These are phyloP conservation scores for Stereocaulon alpinum DNA, from an alignment of 495 filamentous ascomycete species.

Conservation along the genomic window DNA sequence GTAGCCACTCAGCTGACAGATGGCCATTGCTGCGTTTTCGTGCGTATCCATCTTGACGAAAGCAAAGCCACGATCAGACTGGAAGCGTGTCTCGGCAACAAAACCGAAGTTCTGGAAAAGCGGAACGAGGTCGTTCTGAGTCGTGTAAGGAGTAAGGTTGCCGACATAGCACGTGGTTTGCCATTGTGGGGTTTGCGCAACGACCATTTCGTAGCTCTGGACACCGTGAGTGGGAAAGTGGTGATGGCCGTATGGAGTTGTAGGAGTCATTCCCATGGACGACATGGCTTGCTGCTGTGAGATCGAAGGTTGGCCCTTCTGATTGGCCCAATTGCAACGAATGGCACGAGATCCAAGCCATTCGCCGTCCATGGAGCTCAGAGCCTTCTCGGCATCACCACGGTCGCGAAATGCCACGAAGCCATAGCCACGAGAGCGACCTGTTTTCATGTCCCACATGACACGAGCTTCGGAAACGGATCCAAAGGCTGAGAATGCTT, in stretches of 20 bases:
- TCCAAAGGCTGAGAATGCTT: slow-evolving; percentile 95
- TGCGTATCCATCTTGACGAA: slow-evolving; percentile 99
- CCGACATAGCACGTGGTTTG: slow-evolving; percentile 99
- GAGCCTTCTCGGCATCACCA: slow-evolving; percentile 85
- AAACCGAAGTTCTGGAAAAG: slow-evolving; percentile 98
- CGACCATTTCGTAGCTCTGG: slow-evolving; percentile 96
- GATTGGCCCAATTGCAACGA: slow-evolving; percentile 99
- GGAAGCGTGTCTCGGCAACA: slow-evolving; percentile 93
- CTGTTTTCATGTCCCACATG: slow-evolving; percentile 99
- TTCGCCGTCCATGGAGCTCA: slow-evolving; percentile 97
- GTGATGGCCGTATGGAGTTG: slow-evolving; percentile 91
- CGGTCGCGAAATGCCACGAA: slow-evolving; percentile 98
- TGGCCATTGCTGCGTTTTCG: slow-evolving; percentile 96
- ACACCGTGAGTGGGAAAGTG: slow-evolving; percentile 96
- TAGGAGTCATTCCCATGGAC: slow-evolving; percentile 97
- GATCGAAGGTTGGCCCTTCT: slow-evolving; percentile 97
- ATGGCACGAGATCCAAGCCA: slow-evolving; percentile 98
- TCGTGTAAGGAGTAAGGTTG: slow-evolving; percentile 95
- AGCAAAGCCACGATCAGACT: slow-evolving; percentile 94
- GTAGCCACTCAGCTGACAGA: slow-evolving; percentile 93
- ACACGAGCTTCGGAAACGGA: slow-evolving; percentile 97
- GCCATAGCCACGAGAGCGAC: slow-evolving; percentile 91
- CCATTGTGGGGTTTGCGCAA: slow-evolving; percentile 94
- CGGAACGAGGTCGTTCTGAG: slow-evolving; percentile 87
- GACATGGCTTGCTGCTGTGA: slow-evolving; percentile 96